Base-by-base conservation (phyloP, 805 yeast genomes). In the Hemisphaericaspora nanyangensis region DNA sequence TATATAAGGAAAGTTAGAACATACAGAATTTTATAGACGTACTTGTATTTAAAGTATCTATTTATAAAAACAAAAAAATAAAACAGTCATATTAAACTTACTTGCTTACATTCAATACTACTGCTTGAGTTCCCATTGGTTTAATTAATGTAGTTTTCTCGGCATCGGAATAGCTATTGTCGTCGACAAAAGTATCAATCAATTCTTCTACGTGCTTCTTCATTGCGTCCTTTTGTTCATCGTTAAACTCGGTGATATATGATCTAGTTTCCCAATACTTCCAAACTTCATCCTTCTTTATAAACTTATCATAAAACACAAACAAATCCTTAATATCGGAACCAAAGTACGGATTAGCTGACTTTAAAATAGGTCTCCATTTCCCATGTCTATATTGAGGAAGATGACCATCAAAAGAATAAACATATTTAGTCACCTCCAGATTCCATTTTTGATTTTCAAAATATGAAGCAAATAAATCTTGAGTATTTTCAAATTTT, bases 201-300 rank as follows among this genome's bases (percentile, higher is more conserved):
- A 65, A 40, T 4, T 45, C 45, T 2, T 70, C 60, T 6, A 74
- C 49, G 12, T 59, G 42, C 2, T 46, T 27, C 39, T 63, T 57
- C 28, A 74, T 42, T 15, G 48, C 45, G 2, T 35, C 34, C 50
- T 65, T 63, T 48, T 74, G 68, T 1, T 45, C 58, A 0, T 61
- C 69, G 3, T 62, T 43, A 34, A 75, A 49, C 3, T 61, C 60
- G 1, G 82, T 77, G 36, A 79, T 70, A 48, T 73, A 79, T 35
- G 79, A 71, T 45, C 82, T 61, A 0, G 80, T 70, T 40, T 63
- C 60, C 82, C 82, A 78, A 47, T 73, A 71, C 27, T 61, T 61
- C 62, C 64, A 76, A 3, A 76, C 68, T 13, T 47, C 48, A 5
- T 61, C 66, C n/a, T 48, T 52, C 6, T 56, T 55, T 20, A 67